Conservation (phyloP, 345 rosid species). For the Syzygium aromaticum region DNA sequence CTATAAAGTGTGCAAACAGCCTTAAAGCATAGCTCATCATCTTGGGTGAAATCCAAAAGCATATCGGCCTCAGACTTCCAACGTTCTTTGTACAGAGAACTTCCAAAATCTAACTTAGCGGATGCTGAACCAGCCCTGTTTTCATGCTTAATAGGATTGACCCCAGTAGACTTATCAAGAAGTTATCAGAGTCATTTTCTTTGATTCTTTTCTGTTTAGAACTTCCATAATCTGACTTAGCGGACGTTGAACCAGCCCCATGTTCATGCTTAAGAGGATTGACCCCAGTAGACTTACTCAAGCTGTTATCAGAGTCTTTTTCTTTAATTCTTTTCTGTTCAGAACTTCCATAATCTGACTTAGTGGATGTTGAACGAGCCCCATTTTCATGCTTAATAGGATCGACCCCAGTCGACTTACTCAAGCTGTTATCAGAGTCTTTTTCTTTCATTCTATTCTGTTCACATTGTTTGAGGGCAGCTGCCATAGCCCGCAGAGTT, state of each 20-base stretch:
- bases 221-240: not conserved
- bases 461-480: not conserved
- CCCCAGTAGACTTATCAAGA: not conserved
- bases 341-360: not conserved
- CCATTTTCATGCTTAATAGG: not conserved
- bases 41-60: slow-evolving; percentile 5
- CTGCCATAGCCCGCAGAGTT: not conserved
- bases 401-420: not conserved
- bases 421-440: not conserved
- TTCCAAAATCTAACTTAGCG: not conserved
- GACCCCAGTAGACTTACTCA: not conserved
- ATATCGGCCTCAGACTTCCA: slow-evolving; percentile 13
- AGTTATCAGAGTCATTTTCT: not conserved
- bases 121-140: not conserved
- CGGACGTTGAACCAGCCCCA: not conserved
- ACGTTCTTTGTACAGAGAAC: not conserved
- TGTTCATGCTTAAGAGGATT: not conserved
- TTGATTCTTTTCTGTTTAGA: not conserved
- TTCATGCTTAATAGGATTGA: not conserved
- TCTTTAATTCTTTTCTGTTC: not conserved
- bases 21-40: slow-evolving; percentile 10
- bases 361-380: not conserved
- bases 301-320: not conserved
- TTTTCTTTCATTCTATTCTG: not conserved
- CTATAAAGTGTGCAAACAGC: slow-evolving; percentile 24